These are phyloP conservation scores for Yamadazyma sp. DNA, from an alignment of 1,139 yeast genomes.

Conservation along the genomic window DNA sequence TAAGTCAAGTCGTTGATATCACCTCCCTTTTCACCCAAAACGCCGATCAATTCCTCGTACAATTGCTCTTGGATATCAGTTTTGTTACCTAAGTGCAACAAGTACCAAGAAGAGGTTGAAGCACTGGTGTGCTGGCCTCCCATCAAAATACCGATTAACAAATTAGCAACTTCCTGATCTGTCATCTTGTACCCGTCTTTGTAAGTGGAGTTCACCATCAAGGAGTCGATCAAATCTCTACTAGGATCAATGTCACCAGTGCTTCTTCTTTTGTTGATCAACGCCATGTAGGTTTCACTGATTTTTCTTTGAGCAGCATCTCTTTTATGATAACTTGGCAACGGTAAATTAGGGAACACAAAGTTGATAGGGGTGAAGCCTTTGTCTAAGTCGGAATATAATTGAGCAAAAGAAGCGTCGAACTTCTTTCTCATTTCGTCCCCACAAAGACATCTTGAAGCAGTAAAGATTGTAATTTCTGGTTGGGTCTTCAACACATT, in stretches of 20 bases:
- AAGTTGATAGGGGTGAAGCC: constrained; percentile 97
- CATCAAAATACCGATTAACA: constrained; percentile 94
- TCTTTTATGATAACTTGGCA: constrained; percentile 81
- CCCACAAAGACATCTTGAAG: constrained; percentile 87
- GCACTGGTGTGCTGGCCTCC: constrained; percentile 99
- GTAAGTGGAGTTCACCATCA: constrained; percentile 79
- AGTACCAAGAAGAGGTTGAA: constrained; percentile 92
- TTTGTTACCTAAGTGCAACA: constrained; percentile 84
- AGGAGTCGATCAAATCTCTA: constrained; percentile 86
- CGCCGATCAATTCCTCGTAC: constrained; percentile 67
- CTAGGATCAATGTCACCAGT: constrained; percentile 71
- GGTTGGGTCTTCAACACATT: constrained; percentile 87
- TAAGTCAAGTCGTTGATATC: constrained; percentile 59
- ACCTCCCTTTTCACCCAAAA: constrained; percentile 57
- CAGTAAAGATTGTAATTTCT: constrained; percentile 94
- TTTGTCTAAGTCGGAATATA: constrained; percentile 89
- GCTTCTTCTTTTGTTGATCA: constrained; percentile 72
- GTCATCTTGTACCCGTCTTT: constrained; percentile 94
- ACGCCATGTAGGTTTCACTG: constrained; percentile 74
- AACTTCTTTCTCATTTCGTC: constrained; percentile 85
- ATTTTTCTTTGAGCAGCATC: constrained; percentile 86
- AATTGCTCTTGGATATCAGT: constrained; percentile 83
- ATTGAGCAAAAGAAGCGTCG: constrained; percentile 78
- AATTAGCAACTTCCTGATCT: constrained; percentile 90
- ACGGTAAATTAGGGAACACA: constrained; percentile 90